Base-by-base conservation (phyloP, 768 basidiomycete species). In the Podaxis pistillaris region DNA sequence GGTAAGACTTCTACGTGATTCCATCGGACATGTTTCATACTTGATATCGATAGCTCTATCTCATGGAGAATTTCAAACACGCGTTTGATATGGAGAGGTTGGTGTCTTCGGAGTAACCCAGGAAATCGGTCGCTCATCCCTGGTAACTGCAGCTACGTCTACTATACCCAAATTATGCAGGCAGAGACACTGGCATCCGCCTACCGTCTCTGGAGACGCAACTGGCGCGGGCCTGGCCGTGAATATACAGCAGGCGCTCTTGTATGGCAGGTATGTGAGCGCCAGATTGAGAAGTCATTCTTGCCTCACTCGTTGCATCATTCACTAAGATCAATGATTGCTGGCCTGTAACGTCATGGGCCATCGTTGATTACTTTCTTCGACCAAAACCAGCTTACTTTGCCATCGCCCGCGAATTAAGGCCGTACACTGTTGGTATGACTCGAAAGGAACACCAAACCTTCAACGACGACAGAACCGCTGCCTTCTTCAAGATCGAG, bases 101-200 rank as follows among this genome's bases (percentile, higher is more conserved):
- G 26, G 65, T 66, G 12, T 4, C 59, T 26, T 30, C 26, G 41
- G 22, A 24, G 30, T 4, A 37, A n/a, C 19, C 28, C 33, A 22
- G 41, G 40, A 28, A 50, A 50, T 56, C 11, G 26, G 52, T 47
- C 62, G 13, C 26, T 46, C 58, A 54, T 50, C 44, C 46, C 26
- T 40, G 50, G 60, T 46, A 46, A 46, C 44, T 50, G 40, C 46
- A 93, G 92, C 73, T 97, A 96, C 75, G 83, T 93, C 13, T 98
- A 94, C 75, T 94, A 91, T 69, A 96, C 96, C 4, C 96, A 98
- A 75, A 77, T 96, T 60, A 96, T 98, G 93, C 96, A 98, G 75
- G 91, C 95, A 3, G 96, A 98, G 74, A 87, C 91, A 1, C 81
- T 98, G 19, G 86, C 88, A 1, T 86, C 91, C 22, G 96, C 96